phyloP scores from a whole-genome alignment of 148 eudicot genomes.

The Selenicereus undatus region DNA sequence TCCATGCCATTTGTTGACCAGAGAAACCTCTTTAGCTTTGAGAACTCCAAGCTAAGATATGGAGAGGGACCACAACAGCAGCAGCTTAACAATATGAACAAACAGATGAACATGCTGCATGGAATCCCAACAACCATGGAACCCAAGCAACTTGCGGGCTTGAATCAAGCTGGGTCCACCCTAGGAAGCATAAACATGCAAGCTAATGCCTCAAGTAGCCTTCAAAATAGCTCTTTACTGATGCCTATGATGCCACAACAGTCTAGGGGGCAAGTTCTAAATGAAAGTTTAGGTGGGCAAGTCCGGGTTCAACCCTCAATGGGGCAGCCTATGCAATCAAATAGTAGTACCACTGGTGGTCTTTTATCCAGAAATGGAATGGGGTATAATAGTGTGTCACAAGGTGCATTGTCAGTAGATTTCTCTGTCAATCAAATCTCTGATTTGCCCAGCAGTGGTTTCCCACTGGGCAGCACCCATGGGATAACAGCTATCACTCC shows the following conservation, averaged over 20 bases:
- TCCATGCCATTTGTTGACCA: constrained; percentile 66
- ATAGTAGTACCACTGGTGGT: constrained; percentile 26
- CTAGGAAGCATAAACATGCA: constrained; percentile 43
- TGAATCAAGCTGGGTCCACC: constrained; percentile 47
- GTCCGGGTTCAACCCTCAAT: constrained; percentile 40
- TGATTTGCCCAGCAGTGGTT: constrained; percentile 40
- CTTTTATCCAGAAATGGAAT: constrained; percentile 38
- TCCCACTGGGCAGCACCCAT: constrained; percentile 45
- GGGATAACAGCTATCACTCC: constrained; percentile 34
- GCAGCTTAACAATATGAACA: constrained; percentile 36
- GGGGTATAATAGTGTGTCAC: constrained; percentile 41
- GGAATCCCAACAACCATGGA: constrained; percentile 93
- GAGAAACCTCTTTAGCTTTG: constrained; percentile 77
- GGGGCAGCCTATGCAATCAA: constrained; percentile 39
- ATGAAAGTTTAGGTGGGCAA: constrained; percentile 42
- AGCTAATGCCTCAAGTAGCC: constrained; percentile 35
- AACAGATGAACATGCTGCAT: constrained; percentile 69
- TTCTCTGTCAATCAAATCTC: constrained; percentile 45
- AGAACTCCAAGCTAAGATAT: constrained; percentile 48
- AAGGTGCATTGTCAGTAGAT: constrained; percentile 42
- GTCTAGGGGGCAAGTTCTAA: constrained; percentile 41
- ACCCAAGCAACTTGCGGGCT: constrained; percentile 58
- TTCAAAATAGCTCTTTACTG: constrained; percentile 40
- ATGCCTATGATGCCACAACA: constrained; percentile 55
- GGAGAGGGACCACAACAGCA: constrained; percentile 48